A percentile compares a stretch with the other conserved stretches of the same genome.
These are phyloP conservation scores for Panellus pusillus DNA, from an alignment of 768 basidiomycete genomes.

Conservation along the genomic window DNA sequence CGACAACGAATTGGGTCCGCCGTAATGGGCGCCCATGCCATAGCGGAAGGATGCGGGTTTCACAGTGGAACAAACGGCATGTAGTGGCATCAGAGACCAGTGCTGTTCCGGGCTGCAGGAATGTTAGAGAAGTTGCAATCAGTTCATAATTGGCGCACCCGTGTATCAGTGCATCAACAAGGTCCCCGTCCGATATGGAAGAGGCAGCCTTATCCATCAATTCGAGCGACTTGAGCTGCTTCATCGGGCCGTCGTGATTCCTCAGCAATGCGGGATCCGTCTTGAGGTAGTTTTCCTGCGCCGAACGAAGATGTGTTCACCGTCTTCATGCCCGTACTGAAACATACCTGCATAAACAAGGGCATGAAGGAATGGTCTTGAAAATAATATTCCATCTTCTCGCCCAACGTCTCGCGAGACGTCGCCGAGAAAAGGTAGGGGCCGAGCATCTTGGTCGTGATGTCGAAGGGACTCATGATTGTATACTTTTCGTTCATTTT, in stretches of 20 bases:
- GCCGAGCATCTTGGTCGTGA: constrained; percentile 85
- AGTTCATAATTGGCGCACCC: constrained; percentile 54
- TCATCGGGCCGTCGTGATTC: constrained; percentile 61
- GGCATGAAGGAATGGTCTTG: constrained; percentile 95
- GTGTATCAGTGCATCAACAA: constrained; percentile 92
- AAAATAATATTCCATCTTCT: constrained; percentile 97
- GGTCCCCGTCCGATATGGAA: constrained; percentile 91
- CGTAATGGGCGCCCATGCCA: constrained; percentile 67
- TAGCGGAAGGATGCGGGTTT: constrained; percentile 84
- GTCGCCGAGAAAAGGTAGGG: constrained; percentile 89
- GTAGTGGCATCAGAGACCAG: constrained; percentile 93
- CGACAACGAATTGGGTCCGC: constrained; percentile 62
- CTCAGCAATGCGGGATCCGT: constrained; percentile 66
- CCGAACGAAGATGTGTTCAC: too few relatives aligned
- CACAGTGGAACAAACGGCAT: constrained; percentile 89
- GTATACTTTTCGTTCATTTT: constrained; percentile 92
- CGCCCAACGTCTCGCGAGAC: constrained; percentile 75
- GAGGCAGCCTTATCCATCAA: constrained; percentile 88
- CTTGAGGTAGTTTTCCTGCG: constrained; percentile 94
- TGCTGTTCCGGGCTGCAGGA: constrained; percentile 85
- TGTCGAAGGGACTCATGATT: constrained; percentile 88
- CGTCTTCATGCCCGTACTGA: background rate
- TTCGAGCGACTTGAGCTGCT: constrained; percentile 68
- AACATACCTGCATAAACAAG: constrained; percentile 85
- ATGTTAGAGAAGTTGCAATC: constrained; percentile 1